Base-by-base conservation (phyloP, 2,329 filamentous ascomycete genomes). In the Chrysoporthe austroafricana region DNA sequence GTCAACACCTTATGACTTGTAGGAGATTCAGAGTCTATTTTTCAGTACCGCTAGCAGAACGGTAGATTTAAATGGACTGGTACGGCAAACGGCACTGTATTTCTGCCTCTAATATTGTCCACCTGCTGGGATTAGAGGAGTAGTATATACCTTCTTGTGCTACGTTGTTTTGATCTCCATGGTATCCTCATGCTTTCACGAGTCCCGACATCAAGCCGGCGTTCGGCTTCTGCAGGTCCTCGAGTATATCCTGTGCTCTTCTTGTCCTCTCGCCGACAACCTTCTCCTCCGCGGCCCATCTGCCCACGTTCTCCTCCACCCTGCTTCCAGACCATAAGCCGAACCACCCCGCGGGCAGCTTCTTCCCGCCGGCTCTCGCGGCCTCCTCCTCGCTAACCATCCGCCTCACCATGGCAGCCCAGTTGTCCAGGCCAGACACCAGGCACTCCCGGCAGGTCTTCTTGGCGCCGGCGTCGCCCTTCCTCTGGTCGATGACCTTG, bases 381-480 rank as follows among this genome's bases (percentile, higher is more conserved):
- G 76, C 36, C 52, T 77, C 76, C 73, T 88, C 84, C 52, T 84
- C 83, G 63, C 79, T 80, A 36, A 86, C 86, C 59, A 96, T 83
- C 66, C 84, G 84, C 13, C 83, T 82, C 26, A 96, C 89, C 91
- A 98, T 98, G 39, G 84, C 85, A 59, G 86, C 86, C 94, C 94
- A 97, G 76, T 97, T 96, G 6, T 86, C 84, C 1, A 97, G 83
- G 0, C 92, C 92, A 2, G 91, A 88, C 67, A 87, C 82, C 6
- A 97, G 84, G 75, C 95, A 97, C 72, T 95, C 86, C 44, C 86
- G 86, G 76, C 94, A 97, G 50, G 87, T 88, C 70, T 86, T 84
- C 72, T 82, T 84, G 4, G 84, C 83, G 6, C 76, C 77, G 54
- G 73, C 75, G 56, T 79, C 73, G 26, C n/a, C 21, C 7, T 56